These are phyloP conservation scores for Podaxis sp. DNA, from an alignment of 768 basidiomycete species.

Conservation along the genomic window DNA sequence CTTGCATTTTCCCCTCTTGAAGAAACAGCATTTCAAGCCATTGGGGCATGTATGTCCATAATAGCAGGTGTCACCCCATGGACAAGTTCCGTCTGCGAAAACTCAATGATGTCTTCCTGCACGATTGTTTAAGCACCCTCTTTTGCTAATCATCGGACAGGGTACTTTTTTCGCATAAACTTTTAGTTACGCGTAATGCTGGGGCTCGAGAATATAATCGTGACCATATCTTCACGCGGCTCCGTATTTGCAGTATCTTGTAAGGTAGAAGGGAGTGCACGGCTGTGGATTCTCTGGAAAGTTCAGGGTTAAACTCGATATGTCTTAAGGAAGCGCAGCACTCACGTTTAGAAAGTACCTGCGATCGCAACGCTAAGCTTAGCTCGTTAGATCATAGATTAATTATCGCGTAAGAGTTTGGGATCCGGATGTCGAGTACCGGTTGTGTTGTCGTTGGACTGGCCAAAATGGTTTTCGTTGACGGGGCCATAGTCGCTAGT, in stretches of 20 bases:
- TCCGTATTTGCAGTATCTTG: slow-evolving; percentile 51
- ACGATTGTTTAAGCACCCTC: slow-evolving; percentile 23
- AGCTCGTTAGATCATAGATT: slow-evolving; percentile 9
- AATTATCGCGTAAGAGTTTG: slow-evolving; percentile 36
- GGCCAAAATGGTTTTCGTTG: slow-evolving; percentile 4
- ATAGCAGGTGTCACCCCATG: slow-evolving; percentile 58
- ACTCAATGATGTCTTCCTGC: background rate
- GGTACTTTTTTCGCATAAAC: slow-evolving; percentile 58
- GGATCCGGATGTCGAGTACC: slow-evolving; percentile 44
- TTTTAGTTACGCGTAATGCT: slow-evolving; percentile 50
- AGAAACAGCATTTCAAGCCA: slow-evolving; percentile 37
- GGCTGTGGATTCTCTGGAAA: slow-evolving; percentile 56
- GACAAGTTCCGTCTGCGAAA: slow-evolving; percentile 45
- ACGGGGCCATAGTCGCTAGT: background rate
- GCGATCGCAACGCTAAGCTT: slow-evolving; percentile 16
- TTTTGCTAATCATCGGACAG: slow-evolving; percentile 56
- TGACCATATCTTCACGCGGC: slow-evolving; percentile 57
- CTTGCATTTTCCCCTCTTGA: slow-evolving; percentile 56
- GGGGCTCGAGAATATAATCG: slow-evolving; percentile 51
- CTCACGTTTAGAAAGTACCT: slow-evolving; percentile 63
- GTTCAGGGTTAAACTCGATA: slow-evolving; percentile 9
- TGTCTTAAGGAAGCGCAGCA: slow-evolving; percentile 15
- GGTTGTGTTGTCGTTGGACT: slow-evolving; percentile 11
- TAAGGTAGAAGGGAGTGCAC: slow-evolving; percentile 62
- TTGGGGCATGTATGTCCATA: slow-evolving; percentile 49